These are phyloP conservation scores for Hypoxylon crocopeplum DNA, from an alignment of 495 filamentous ascomycete species.

Conservation along the genomic window DNA sequence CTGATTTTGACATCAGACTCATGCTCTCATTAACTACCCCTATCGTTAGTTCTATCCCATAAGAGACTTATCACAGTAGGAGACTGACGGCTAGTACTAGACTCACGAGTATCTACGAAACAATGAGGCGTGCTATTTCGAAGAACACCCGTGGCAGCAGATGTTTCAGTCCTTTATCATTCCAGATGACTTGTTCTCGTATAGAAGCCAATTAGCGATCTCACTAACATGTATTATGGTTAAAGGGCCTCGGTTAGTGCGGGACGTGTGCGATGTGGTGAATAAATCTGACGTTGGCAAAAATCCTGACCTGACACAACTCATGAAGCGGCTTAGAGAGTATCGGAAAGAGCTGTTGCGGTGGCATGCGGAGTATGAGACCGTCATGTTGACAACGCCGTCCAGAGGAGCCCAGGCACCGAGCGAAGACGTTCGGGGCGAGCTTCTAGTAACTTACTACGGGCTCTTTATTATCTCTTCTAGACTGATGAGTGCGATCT, in stretches of 20 bases:
- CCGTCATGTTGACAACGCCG: neutral
- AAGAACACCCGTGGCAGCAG: neutral
- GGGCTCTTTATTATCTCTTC: neutral
- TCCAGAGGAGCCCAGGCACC: neutral
- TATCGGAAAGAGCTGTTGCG: neutral
- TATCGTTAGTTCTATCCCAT: neutral
- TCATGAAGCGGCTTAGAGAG: neutral
- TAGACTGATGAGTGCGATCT: neutral
- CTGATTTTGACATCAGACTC: neutral
- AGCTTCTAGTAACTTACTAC: constrained; percentile 1
- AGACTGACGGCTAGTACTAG: neutral
- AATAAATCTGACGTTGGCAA: neutral
- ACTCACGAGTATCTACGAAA: neutral
- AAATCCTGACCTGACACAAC: neutral
- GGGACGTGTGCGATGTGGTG: neutral
- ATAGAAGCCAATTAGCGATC: neutral
- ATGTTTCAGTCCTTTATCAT: neutral
- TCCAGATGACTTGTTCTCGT: neutral
- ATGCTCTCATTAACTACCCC: neutral
- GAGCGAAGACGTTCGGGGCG: constrained; percentile 1
- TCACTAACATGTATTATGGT: neutral
- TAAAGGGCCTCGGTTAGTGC: neutral
- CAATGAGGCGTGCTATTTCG: neutral
- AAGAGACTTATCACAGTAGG: neutral
- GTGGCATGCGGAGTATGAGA: neutral